Evolutionary conservation across 352 stramenopile species (phyloP).

Genomic region (Pythium plurisporium): DNA sequence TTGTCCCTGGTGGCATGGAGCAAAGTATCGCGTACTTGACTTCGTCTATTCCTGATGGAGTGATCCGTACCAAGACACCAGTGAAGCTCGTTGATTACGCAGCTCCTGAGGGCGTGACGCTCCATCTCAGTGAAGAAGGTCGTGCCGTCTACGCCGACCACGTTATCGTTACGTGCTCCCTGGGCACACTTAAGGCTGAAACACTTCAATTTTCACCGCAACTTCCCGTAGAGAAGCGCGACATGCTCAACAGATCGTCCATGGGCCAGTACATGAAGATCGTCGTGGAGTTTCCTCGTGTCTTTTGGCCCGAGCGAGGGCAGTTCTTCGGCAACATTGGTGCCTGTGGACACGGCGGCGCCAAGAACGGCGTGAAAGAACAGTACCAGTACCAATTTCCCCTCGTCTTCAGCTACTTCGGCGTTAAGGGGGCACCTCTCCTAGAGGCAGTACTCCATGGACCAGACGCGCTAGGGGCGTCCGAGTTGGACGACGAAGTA

Average conservation of each 20-base stretch:
- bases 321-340: slow-evolving; percentile 42
- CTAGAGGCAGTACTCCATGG: slow-evolving; percentile 58
- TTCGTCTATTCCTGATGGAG: neutral
- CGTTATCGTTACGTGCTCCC: slow-evolving; percentile 52
- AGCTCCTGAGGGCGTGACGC: slow-evolving; percentile 25
- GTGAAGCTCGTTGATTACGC: slow-evolving; percentile 17
- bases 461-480: slow-evolving; percentile 31
- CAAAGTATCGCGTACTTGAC: slow-evolving; percentile 38
- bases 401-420: slow-evolving; percentile 59
- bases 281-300: slow-evolving; percentile 52
- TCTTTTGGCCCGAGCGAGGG: slow-evolving; percentile 53
- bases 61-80: slow-evolving; percentile 7
- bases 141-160: slow-evolving; percentile 29
- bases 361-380: too few species aligned
- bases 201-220: slow-evolving; percentile 44
- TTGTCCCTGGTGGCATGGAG: slow-evolving; percentile 48
- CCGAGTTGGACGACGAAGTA: slow-evolving; percentile 34
- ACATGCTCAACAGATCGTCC: slow-evolving; percentile 40
- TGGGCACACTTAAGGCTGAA: slow-evolving; percentile 44
- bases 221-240: slow-evolving; percentile 37
- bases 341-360: slow-evolving; percentile 1
- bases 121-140: slow-evolving; percentile 25
- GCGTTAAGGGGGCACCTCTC: slow-evolving; percentile 41
- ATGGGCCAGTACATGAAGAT: slow-evolving; percentile 81
- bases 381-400: slow-evolving; percentile 38